A percentile compares a stretch with the other conserved stretches of the same genome.
These are phyloP conservation scores for Aspergillus sp. DNA, from an alignment of 2,329 filamentous ascomycete genomes.

Conservation along the genomic window DNA sequence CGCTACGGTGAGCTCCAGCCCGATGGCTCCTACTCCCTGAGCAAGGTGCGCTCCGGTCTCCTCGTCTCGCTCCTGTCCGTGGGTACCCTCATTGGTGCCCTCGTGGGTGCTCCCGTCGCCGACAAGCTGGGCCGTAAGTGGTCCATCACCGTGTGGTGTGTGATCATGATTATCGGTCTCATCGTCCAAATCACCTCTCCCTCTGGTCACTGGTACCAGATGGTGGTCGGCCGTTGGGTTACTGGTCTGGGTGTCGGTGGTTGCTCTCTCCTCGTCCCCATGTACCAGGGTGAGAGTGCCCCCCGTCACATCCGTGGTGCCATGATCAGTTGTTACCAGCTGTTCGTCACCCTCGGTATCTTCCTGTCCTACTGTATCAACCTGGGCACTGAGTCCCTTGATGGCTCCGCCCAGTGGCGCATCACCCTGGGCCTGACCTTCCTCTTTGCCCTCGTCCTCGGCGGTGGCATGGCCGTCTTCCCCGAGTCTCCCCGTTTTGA, in stretches of 20 bases:
- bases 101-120: slow-evolving; percentile 40
- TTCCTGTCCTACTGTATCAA: slow-evolving; percentile 47
- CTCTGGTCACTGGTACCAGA: slow-evolving; percentile 38
- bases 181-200: slow-evolving; percentile 44
- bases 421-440: slow-evolving; percentile 57
- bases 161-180: slow-evolving; percentile 40
- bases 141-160: slow-evolving; percentile 41
- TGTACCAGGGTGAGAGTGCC: slow-evolving; percentile 47
- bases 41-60: slow-evolving; percentile 40
- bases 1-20: slow-evolving; percentile 36
- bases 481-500: slow-evolving; percentile 58
- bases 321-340: slow-evolving; percentile 47
- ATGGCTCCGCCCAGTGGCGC: slow-evolving; percentile 47
- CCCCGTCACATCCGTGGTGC: slow-evolving; percentile 47
- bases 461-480: slow-evolving; percentile 55
- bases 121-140: slow-evolving; percentile 42
- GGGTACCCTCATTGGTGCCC: slow-evolving; percentile 42
- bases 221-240: slow-evolving; percentile 43
- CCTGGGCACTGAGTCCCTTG: slow-evolving; percentile 38
- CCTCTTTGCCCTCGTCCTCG: slow-evolving; percentile 55
- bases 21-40: slow-evolving; percentile 35
- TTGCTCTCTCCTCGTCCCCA: slow-evolving; percentile 44
- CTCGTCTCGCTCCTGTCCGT: slow-evolving; percentile 44
- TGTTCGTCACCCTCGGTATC: slow-evolving; percentile 49
- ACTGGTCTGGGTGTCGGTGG: slow-evolving; percentile 46